A percentile compares a stretch with the other conserved stretches of the same genome.
These are phyloP conservation scores for Manihot esculenta DNA, from an alignment of 441 rosid genomes.

Conservation along the genomic window DNA sequence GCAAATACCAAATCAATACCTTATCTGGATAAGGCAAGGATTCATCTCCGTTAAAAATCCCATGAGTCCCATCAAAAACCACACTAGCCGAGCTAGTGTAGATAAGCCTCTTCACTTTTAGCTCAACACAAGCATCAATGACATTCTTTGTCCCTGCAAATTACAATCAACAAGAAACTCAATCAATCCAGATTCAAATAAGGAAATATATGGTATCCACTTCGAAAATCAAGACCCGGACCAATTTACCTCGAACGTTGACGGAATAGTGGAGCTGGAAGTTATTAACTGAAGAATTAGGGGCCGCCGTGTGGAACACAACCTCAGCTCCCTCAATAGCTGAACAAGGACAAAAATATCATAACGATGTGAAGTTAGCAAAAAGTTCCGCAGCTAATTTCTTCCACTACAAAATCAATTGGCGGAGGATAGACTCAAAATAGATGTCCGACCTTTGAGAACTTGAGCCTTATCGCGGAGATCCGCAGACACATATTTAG, in stretches of 20 bases:
- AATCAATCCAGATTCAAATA: background rate
- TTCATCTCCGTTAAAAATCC: constrained; percentile 61
- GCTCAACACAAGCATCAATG: constrained; percentile 73
- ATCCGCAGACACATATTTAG: constrained; percentile 58
- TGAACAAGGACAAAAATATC: constrained; percentile 26
- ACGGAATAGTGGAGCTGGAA: constrained; percentile 80
- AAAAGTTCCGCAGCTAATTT: background rate
- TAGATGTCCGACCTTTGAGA: constrained; percentile 46
- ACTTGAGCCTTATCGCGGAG: constrained; percentile 77
- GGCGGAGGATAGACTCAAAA: background rate
- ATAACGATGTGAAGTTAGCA: background rate
- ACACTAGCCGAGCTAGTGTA: constrained; percentile 95
- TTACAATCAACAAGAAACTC: constrained; percentile 10
- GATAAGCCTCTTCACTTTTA: constrained; percentile 76
- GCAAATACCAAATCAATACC: constrained; percentile 35
- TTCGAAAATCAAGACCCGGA: background rate
- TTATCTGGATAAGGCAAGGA: constrained; percentile 61
- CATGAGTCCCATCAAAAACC: constrained; percentile 73
- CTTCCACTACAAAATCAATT: background rate
- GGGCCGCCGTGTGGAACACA: constrained; percentile 96
- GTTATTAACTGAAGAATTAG: constrained; percentile 79
- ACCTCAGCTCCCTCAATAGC: constrained; percentile 76
- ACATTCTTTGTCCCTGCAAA: constrained; percentile 74
- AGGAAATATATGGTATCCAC: background rate
- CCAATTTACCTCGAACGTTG: constrained; percentile 66